Evolutionary conservation across 345 rosid genomes (phyloP).

Genomic region (Aethionema arabicum): DNA sequence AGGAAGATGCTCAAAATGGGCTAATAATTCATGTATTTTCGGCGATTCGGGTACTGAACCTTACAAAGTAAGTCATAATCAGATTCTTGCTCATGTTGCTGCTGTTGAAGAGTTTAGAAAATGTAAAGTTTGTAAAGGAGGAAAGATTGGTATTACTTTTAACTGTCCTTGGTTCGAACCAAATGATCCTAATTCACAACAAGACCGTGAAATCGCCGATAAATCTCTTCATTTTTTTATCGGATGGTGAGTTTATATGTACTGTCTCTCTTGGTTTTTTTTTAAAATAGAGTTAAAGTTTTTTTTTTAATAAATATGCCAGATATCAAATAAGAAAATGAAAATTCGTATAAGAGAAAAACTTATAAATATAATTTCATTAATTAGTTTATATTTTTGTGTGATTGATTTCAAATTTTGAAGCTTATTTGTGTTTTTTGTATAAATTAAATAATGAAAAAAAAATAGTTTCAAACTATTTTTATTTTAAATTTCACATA

Average conservation of each 20-base stretch:
- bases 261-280: not conserved
- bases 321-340: too few relatives aligned
- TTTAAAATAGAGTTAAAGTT: too few relatives aligned
- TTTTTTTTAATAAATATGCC: too few relatives aligned
- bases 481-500: too few relatives aligned
- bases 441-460: too few relatives aligned
- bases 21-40: slow-evolving; percentile 1
- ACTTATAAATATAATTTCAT: too few relatives aligned
- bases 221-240: not conserved
- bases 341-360: too few relatives aligned
- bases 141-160: not conserved
- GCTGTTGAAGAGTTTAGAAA: slow-evolving; percentile 11
- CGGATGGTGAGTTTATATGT: not conserved
- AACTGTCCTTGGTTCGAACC: not conserved
- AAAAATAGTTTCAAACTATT: too few relatives aligned
- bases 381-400: too few relatives aligned
- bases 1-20: slow-evolving; percentile 26
- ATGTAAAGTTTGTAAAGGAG: not conserved
- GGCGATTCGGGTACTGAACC: slow-evolving; percentile 22
- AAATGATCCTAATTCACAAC: not conserved
- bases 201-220: not conserved
- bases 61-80: not conserved
- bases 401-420: too few relatives aligned
- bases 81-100: slow-evolving; percentile 7
- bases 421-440: too few relatives aligned